phyloP scores from a whole-genome alignment of 768 basidiomycete genomes.

The Daedalea quercina region DNA sequence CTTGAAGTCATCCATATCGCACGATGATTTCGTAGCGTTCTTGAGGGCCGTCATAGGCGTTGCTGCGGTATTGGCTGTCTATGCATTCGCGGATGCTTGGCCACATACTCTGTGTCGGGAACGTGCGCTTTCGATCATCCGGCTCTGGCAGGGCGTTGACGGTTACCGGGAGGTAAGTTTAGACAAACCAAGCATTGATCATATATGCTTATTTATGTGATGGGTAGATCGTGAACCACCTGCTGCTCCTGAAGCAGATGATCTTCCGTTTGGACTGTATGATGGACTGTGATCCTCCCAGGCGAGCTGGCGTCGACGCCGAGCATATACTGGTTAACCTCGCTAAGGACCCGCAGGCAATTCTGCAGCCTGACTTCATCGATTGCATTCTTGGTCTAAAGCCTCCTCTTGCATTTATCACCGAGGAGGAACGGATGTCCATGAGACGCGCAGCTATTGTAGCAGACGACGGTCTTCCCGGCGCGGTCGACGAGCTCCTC shows the following conservation, averaged over 20 bases:
- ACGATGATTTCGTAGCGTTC: slow-evolving; percentile 57
- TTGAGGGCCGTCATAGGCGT: slow-evolving; percentile 65
- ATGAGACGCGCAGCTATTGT: slow-evolving; percentile 59
- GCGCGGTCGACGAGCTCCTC: slow-evolving; percentile 57
- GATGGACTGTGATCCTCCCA: slow-evolving; percentile 52
- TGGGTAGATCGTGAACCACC: slow-evolving; percentile 64
- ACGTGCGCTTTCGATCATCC: slow-evolving; percentile 53
- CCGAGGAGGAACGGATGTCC: slow-evolving; percentile 49
- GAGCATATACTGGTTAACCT: slow-evolving; percentile 64
- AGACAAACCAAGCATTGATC: neutral
- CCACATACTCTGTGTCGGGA: slow-evolving; percentile 60
- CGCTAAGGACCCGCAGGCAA: slow-evolving; percentile 49
- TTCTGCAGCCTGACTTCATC: slow-evolving; percentile 53
- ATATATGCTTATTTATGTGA: neutral
- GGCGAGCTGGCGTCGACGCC: slow-evolving; percentile 56
- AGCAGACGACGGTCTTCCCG: slow-evolving; percentile 59
- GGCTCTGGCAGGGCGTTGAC: slow-evolving; percentile 58
- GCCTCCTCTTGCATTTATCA: slow-evolving; percentile 54
- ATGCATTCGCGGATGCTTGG: slow-evolving; percentile 77
- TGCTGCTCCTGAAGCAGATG: slow-evolving; percentile 66
- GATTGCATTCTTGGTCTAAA: slow-evolving; percentile 52
- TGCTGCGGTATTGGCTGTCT: slow-evolving; percentile 58
- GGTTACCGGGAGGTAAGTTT: slow-evolving; percentile 67
- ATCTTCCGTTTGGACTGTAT: slow-evolving; percentile 69
- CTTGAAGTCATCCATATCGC: slow-evolving; percentile 24